Conservation (phyloP, 371 early-diverging fungal species). For the Apophysomyces variabilis region DNA sequence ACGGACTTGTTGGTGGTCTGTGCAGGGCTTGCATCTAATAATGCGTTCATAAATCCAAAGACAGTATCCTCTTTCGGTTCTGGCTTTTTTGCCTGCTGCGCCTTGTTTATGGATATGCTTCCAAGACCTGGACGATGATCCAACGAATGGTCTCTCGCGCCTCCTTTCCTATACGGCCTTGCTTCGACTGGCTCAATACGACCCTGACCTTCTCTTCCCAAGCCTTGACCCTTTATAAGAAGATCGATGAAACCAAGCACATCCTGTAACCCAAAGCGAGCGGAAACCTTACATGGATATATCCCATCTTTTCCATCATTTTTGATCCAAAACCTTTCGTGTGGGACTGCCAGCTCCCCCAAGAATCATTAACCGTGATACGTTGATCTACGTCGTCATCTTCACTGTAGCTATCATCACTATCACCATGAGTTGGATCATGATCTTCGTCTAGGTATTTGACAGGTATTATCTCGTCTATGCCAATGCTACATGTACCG, state of each 20-base stretch:
- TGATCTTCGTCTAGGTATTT: constrained; percentile 11
- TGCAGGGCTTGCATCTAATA: constrained; percentile 11
- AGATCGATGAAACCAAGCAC: neutral
- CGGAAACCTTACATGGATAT: constrained; percentile 27
- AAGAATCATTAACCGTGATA: neutral
- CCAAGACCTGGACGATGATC: constrained; percentile 12
- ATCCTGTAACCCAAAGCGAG: neutral
- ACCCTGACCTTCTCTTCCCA: constrained; percentile 33
- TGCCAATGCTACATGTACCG: constrained; percentile 8
- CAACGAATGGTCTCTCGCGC: neutral
- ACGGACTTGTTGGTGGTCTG: too few relatives aligned
- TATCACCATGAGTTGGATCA: neutral
- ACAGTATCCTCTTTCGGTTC: constrained; percentile 22
- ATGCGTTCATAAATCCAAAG: constrained; percentile 26
- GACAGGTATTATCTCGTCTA: constrained; percentile 26
- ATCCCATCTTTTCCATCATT: constrained; percentile 48
- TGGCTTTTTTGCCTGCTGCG: constrained; percentile 1
- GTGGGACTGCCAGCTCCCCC: constrained; percentile 35
- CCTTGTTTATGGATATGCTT: neutral
- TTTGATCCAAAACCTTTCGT: constrained; percentile 42
- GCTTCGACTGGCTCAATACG: constrained; percentile 29
- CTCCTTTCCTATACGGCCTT: constrained; percentile 9
- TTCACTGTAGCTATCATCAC: constrained; percentile 6
- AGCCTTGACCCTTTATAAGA: constrained; percentile 31
- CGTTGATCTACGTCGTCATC: constrained; percentile 2